phyloP scores from a whole-genome alignment of 1,284 basidiomycete species.

The Trichosporon faecale region DNA sequence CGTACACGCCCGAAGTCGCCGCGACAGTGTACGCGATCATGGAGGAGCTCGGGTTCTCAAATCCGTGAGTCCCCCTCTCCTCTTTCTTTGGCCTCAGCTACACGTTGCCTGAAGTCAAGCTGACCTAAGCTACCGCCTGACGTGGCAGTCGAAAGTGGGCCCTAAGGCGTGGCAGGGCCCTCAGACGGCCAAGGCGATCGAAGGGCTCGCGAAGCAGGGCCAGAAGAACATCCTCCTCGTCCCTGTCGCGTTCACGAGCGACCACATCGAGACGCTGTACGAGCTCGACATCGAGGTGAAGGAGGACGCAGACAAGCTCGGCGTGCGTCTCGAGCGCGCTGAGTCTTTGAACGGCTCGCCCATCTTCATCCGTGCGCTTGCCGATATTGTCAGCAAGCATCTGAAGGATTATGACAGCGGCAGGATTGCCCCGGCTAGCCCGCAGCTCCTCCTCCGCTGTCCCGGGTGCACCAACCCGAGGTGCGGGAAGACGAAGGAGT shows the following conservation, averaged over 20 bases:
- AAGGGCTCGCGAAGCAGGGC: slow-evolving; percentile 84
- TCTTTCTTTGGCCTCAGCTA: background rate
- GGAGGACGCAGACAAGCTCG: slow-evolving; percentile 85
- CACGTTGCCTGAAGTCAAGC: background rate
- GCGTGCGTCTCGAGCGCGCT: slow-evolving; percentile 85
- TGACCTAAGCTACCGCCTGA: slow-evolving; percentile 68
- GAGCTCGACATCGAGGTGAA: slow-evolving; percentile 94
- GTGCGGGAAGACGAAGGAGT: slow-evolving; percentile 82
- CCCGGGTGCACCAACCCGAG: slow-evolving; percentile 87
- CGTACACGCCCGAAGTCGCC: slow-evolving; percentile 93
- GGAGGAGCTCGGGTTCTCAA: slow-evolving; percentile 69
- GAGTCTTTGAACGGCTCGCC: slow-evolving; percentile 98
- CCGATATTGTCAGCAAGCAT: slow-evolving; percentile 85
- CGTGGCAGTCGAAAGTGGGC: slow-evolving; percentile 98
- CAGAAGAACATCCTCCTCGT: slow-evolving; percentile 84
- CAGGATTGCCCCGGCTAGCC: slow-evolving; percentile 61
- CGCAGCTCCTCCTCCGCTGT: slow-evolving; percentile 83
- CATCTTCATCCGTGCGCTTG: slow-evolving; percentile 92
- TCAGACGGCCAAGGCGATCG: slow-evolving; percentile 87
- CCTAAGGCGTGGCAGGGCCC: slow-evolving; percentile 98
- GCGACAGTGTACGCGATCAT: slow-evolving; percentile 89
- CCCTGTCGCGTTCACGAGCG: slow-evolving; percentile 96
- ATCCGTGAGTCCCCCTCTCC: slow-evolving; percentile 53
- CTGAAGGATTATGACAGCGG: slow-evolving; percentile 60
- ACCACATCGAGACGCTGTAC: slow-evolving; percentile 98